Evolutionary conservation across 106 monocot species (phyloP).

Genomic region (Acanthochlamys bracteata): DNA sequence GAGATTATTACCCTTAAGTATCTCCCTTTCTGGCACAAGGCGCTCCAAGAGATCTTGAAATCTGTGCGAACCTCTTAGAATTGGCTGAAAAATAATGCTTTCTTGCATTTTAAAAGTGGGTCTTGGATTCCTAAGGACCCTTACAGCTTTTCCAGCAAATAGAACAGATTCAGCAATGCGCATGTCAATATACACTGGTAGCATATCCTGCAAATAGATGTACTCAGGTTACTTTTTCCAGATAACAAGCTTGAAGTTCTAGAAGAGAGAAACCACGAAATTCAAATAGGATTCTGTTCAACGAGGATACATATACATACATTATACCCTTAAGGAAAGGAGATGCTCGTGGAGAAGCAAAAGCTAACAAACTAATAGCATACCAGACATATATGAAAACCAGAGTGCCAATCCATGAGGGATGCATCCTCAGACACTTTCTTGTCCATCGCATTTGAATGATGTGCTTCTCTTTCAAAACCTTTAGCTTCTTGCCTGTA

Average conservation of each 20-base stretch:
- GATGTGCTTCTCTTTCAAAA: conserved; percentile 48
- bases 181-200: conserved; percentile 91
- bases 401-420: conserved; percentile 72
- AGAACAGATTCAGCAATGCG: conserved; percentile 87
- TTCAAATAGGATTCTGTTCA: not conserved
- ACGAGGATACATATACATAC: not conserved
- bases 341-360: not conserved
- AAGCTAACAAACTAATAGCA: not conserved
- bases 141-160: conserved; percentile 97
- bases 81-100: conserved; percentile 36
- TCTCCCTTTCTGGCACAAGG: conserved; percentile 25
- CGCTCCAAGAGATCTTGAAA: conserved; percentile 34
- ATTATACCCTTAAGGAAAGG: not conserved
- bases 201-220: conserved; percentile 63
- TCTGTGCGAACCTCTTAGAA: conserved; percentile 27
- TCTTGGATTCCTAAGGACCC: conserved; percentile 82
- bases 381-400: conserved; percentile 94
- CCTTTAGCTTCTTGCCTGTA: conserved; percentile 60
- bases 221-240: not conserved
- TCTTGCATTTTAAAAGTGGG: conserved; percentile 50
- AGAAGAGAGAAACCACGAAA: not conserved
- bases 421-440: conserved; percentile 63
- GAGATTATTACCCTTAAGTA: conserved; percentile 22
- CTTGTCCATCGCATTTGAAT: conserved; percentile 26
- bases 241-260: not conserved